Evolutionary conservation across 331 rosid genomes (phyloP).

Genomic region (Phaseolus coccineus): DNA sequence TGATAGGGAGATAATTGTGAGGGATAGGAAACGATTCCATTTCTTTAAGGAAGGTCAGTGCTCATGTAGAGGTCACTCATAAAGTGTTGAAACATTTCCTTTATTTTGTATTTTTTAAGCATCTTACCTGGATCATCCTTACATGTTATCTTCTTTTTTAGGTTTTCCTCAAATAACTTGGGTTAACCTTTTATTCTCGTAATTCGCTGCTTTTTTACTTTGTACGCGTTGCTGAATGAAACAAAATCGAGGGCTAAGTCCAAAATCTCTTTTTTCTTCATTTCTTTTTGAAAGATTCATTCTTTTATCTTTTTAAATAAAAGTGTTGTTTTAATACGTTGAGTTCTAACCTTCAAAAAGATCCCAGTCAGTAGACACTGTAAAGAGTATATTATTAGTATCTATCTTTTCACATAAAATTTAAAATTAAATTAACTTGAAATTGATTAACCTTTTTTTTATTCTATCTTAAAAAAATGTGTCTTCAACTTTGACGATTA

Average conservation of each 20-base stretch:
- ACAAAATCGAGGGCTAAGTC: neutral
- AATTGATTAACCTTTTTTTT: too few species aligned
- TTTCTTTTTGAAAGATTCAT: too few species aligned
- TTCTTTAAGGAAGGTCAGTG: constrained; percentile 49
- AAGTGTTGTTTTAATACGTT: too few species aligned
- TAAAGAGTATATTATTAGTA: too few species aligned
- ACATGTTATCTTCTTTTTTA: neutral
- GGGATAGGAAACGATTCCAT: constrained; percentile 48
- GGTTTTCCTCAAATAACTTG: neutral
- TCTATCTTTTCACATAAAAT: too few species aligned
- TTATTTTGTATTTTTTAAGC: neutral
- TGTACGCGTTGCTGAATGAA: neutral
- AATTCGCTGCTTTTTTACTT: neutral
- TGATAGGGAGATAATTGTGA: constrained; percentile 47
- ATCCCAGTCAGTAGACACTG: too few species aligned
- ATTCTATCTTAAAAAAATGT: too few species aligned
- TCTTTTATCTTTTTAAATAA: too few species aligned
- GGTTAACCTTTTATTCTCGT: neutral
- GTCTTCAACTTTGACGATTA: too few species aligned
- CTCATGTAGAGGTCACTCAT: constrained; percentile 43
- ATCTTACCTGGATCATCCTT: constrained; percentile 1
- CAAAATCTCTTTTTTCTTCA: too few species aligned
- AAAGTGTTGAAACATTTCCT: constrained; percentile 24
- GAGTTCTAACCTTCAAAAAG: too few species aligned
- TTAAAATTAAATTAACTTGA: too few species aligned